Evolutionary conservation across 768 basidiomycete species (phyloP), one percentile per base, ranked within the genome.

Genomic region (Mycena epipterygia): DNA sequence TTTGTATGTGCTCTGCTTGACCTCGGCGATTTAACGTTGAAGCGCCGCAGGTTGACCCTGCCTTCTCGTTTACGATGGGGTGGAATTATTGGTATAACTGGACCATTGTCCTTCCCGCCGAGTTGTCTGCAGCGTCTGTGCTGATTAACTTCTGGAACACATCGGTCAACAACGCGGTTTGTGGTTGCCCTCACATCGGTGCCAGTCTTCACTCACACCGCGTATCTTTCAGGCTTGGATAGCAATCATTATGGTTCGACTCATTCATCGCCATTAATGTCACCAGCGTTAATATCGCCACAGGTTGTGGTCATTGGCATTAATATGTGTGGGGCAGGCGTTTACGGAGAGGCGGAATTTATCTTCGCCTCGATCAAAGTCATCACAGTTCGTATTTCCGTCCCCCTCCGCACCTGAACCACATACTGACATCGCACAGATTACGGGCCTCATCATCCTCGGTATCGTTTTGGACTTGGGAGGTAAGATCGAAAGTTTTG

Each of bases 301-400:
- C 44, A 46, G 44, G 17, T 46, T 16, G 46, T 48, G 2, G 46
- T n/a, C 27, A 3, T 41, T 53, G 37, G 33, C 30, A 30, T 27
- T 32, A 16, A 42, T 39, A 9, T 52, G 37, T 29, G 23, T 37
- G 90, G n/a, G n/a, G n/a, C n/a, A 49, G 91, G 89, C 81, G 93
- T 88, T 32, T 95, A 95, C 75, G 93, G 94, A 39, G 94, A 96
- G 79, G 89, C 90, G 9, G 95, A 96, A 80, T 97, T 97, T 76
- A 85, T 90, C 56, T 96, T 96, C 77, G 94, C 94, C 5, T 95
- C 93, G 11, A 95, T 97, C 83, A 97, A 97, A 80, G 93, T 97
- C n/a, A 80, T 97, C 70, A 93, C 93, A 0, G 68, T 69, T 27
- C 27, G 72, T 62, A 39, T 56, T 16, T n/a, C n/a, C 3, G 11